Base-by-base conservation (phyloP, 2,329 filamentous ascomycete genomes). In the Ophioceras dolichostomum region DNA sequence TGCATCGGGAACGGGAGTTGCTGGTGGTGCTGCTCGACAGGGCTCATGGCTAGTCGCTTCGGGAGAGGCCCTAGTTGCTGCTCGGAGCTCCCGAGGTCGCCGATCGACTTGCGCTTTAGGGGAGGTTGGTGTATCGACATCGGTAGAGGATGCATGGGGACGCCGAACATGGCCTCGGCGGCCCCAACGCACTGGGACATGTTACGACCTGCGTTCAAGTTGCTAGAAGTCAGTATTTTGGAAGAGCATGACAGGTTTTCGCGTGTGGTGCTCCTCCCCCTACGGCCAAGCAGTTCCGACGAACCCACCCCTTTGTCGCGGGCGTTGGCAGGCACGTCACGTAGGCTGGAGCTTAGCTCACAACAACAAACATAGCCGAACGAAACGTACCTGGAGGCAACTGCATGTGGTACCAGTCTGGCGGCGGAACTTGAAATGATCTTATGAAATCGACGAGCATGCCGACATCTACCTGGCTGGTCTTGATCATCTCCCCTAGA, bases 401-500 rank as follows among this genome's bases (percentile, higher is more conserved):
- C 40, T 57, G 54, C 54, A 60, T 59, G 17, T 47, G 45, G 27
- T 50, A 38, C 56, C 56, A 60, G 42, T 58, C 47, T 24, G 56
- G 53, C 31, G 49, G 41, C 14, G n/a, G n/a, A n/a, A 58, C 45
- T 10, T 44, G 45, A 33, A 48, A 46, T 19, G 41, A 32, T 37
- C 53, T 63, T 45, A 75, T 58, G 42, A 76, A 71, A 10, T 56
- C 54, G 16, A 64, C 60, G 21, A 76, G 52, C 14, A 51, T 52
- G 10, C 57, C 50, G 18, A 71, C 49, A 39, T 70, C 63, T 41
- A 74, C 53, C 21, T 60, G 53, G 55, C 70, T 75, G 41, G 60
- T 61, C 47, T 74, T 76, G 53, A 76, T 67, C 47, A 74, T 68
- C 53, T 76, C 71, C 39, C 62, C 67, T 39, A 76, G 61, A 42